Percentiles rank a stretch among this genome's conserved stretches.
phyloP scores from a whole-genome alignment of 768 basidiomycete species.

The Saitozyma podzolica region DNA sequence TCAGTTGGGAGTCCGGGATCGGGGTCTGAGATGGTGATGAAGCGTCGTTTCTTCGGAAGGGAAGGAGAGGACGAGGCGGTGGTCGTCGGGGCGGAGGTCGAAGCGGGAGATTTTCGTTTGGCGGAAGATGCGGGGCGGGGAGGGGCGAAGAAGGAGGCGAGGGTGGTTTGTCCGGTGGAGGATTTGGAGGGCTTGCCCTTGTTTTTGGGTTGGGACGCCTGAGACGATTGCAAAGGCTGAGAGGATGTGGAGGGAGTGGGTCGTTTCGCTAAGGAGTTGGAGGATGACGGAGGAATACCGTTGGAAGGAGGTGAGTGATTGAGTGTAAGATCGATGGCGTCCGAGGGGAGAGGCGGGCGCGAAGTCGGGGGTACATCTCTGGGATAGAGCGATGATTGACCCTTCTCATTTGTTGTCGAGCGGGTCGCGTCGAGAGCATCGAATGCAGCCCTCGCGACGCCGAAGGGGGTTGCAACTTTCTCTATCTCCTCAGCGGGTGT shows the following conservation, averaged over 20 bases:
- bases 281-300: too few species aligned
- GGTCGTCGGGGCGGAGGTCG: background rate
- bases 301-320: too few species aligned
- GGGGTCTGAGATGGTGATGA: background rate
- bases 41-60: constrained; percentile 2
- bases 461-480: constrained; percentile 24
- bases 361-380: too few species aligned
- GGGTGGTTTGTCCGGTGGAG: constrained; percentile 1
- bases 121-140: background rate
- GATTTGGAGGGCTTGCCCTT: background rate
- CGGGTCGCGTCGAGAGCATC: constrained; percentile 20
- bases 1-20: background rate
- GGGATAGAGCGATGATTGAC: too few species aligned
- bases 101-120: too few species aligned
- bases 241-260: too few species aligned
- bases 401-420: too few species aligned
- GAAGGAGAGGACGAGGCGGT: background rate
- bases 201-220: background rate
- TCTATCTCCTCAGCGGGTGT: too few species aligned
- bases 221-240: too few species aligned
- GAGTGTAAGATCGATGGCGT: too few species aligned
- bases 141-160: constrained; percentile 13
- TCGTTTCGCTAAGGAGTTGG: too few species aligned
- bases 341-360: too few species aligned
- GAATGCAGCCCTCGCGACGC: constrained; percentile 41